Evolutionary conservation across 768 basidiomycete species (phyloP).

Genomic region (Suillus plorans): DNA sequence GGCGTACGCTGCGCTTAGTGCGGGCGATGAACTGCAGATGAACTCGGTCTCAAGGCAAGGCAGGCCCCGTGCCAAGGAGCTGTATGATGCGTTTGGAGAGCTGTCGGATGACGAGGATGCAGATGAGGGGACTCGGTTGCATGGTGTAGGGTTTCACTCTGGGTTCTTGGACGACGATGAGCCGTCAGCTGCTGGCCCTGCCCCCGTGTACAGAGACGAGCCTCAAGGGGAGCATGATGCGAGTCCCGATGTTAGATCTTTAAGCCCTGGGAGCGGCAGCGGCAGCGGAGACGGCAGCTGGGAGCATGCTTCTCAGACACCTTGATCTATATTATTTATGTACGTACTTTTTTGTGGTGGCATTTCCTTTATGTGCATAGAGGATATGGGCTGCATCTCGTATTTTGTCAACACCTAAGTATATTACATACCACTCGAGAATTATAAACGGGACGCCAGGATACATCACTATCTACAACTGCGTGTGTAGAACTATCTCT

Average conservation of each 20-base stretch:
- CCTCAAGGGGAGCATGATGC: slow-evolving; percentile 33
- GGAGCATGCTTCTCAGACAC: slow-evolving; percentile 62
- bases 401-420: neutral
- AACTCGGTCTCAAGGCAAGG: slow-evolving; percentile 52
- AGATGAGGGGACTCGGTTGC: slow-evolving; percentile 70
- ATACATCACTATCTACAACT: neutral
- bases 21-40: slow-evolving; percentile 77
- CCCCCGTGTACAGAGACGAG: slow-evolving; percentile 51
- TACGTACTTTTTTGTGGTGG: neutral
- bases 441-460: neutral
- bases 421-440: neutral
- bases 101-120: slow-evolving; percentile 79
- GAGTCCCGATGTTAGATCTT: slow-evolving; percentile 16
- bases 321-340: slow-evolving; percentile 11
- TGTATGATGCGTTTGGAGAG: slow-evolving; percentile 97
- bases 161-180: slow-evolving; percentile 85
- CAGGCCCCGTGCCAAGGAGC: slow-evolving; percentile 71
- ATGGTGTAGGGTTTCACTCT: slow-evolving; percentile 63
- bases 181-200: slow-evolving; percentile 30
- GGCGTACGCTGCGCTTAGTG: slow-evolving; percentile 61
- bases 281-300: slow-evolving; percentile 69
- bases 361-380: neutral
- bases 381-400: neutral
- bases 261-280: slow-evolving; percentile 39
- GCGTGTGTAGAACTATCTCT: neutral